Evolutionary conservation across 148 eudicot genomes (phyloP), one percentile per base, ranked within the genome.

Genomic region (Vaccinium corymbosum): DNA sequence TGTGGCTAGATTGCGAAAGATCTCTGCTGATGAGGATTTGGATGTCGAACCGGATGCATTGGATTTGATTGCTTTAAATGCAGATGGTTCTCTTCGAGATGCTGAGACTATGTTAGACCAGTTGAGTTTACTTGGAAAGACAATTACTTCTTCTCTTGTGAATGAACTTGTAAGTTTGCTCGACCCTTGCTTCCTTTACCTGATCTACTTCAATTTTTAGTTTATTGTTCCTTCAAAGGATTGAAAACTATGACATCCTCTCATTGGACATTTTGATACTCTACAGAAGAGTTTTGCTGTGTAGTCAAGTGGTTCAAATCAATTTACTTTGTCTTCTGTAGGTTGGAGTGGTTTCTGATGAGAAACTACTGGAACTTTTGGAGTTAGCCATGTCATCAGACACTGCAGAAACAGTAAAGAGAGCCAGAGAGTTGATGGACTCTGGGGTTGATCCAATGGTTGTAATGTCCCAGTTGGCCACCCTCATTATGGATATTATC

Each of bases 21-120:
- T 97, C 64, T 90, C 93, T 17, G 82, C 79, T 62, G 96, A 92
- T 76, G 98, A 94, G 90, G 89, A 88, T 81, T 88, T 94, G 22
- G 94, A 94, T 85, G 97, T 94, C 56, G 97, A 94, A 38, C 75
- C 92, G n/a, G 95, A 94, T 86, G 99, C 99, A 52, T 86, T 97
- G 89, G 93, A 94, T 83, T 84, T 97, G 90, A 94, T 97, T 91
- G 97, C 97, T 82, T 66, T 89, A 68, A 97, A 97, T 88, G 95
- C 98, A 66, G 98, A 97, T 89, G 99, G 99, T 59, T 94, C 98
- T 46, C 90, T 94, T 82, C 92, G 96, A 80, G 99, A 97, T 86
- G 99, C 99, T 68, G 98, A 97, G 87, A 97, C 98, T 55, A 97
- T 97, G 97, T 71, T 97, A 80, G 99, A 97, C 64, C 99, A 97